Evolutionary conservation across 2,329 filamentous ascomycete genomes (phyloP), one percentile per base, ranked within the genome.

Genomic region (Fusarium pseudoanthophilum): DNA sequence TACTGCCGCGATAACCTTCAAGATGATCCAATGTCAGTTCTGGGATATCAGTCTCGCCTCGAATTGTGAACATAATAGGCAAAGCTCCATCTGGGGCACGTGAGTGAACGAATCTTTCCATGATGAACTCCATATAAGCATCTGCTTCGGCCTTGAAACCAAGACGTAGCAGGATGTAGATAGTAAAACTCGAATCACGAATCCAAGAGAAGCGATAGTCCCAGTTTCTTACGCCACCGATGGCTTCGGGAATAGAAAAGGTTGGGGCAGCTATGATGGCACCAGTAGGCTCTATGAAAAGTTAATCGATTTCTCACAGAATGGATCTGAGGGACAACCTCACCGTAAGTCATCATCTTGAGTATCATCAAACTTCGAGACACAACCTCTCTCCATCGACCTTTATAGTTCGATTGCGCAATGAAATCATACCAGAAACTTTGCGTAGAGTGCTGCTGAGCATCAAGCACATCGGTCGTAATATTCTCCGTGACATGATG

Each of bases 41-140:
- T 0, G 92, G 92, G 42, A 95, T 92, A 43, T 94, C 90, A 2
- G 92, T 94, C 49, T 90, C 90, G 52, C 93, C 93, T 30, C 89
- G 87, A 73, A 95, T 94, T 45, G 91, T 93, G 78, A 95, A 94
- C 92, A 95, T 95, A 78, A 95, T 93, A 18, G 93, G 93, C 40
- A 95, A 82, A 1, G 88, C 90, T 36, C 90, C 89, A 56, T 91
- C 88, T 2, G 86, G 79, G 13, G 84, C 84, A n/a, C 89, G 86
- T 3, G 90, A 90, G 67, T 89, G 86, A 37, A 88, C 84, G 68
- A 95, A 90, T 15, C 92, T 88, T 73, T 93, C 89, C 81, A 89
- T 93, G 72, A 95, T 94, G 79, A 94, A 95, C 60, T 88, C 87
- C 87, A 94, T 94, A 80, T 94, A 95, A 3, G 92, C 90, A 79